Conservation (phyloP, 2,329 filamentous ascomycete genomes). For the Zymoseptoria brevis region DNA sequence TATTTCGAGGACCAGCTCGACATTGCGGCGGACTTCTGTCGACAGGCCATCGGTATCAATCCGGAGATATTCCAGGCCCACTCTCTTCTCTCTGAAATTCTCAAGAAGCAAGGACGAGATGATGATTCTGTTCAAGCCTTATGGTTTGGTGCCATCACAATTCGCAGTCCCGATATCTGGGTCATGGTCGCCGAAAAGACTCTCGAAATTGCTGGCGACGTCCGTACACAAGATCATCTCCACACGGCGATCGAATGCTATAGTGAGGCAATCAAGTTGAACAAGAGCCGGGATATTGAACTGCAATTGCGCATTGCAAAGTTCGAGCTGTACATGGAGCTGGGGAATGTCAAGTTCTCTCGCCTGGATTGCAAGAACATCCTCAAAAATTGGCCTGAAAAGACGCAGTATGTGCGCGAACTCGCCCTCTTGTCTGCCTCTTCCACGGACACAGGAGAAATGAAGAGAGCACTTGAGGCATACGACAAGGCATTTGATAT, state of each 20-base stretch:
- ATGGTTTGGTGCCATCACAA: slow-evolving; percentile 51
- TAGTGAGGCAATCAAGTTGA: slow-evolving; percentile 48
- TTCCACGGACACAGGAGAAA: slow-evolving; percentile 19
- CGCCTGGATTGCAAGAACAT: slow-evolving; percentile 48
- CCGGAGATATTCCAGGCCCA: slow-evolving; percentile 57
- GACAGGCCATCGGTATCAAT: slow-evolving; percentile 47
- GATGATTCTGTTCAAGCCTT: slow-evolving; percentile 50
- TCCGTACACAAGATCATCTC: slow-evolving; percentile 22
- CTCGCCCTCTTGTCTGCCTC: slow-evolving; percentile 47
- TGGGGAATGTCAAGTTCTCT: slow-evolving; percentile 40
- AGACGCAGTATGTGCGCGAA: slow-evolving; percentile 47
- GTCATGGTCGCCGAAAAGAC: slow-evolving; percentile 49
- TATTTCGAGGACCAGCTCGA: slow-evolving; percentile 57
- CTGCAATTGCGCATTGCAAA: slow-evolving; percentile 45
- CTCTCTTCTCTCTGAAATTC: slow-evolving; percentile 52
- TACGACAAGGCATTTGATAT: slow-evolving; percentile 48
- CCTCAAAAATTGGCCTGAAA: slow-evolving; percentile 46
- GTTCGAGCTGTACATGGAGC: slow-evolving; percentile 48
- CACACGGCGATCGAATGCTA: slow-evolving; percentile 48
- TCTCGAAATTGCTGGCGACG: slow-evolving; percentile 40
- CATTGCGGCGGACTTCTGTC: slow-evolving; percentile 47
- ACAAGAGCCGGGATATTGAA: slow-evolving; percentile 23
- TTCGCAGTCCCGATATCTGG: slow-evolving; percentile 51
- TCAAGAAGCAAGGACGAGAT: slow-evolving; percentile 47
- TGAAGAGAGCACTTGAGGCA: slow-evolving; percentile 20